Evolutionary conservation across 2,329 filamentous ascomycete species (phyloP).

Genomic region (Ophiostoma tasmaniense): DNA sequence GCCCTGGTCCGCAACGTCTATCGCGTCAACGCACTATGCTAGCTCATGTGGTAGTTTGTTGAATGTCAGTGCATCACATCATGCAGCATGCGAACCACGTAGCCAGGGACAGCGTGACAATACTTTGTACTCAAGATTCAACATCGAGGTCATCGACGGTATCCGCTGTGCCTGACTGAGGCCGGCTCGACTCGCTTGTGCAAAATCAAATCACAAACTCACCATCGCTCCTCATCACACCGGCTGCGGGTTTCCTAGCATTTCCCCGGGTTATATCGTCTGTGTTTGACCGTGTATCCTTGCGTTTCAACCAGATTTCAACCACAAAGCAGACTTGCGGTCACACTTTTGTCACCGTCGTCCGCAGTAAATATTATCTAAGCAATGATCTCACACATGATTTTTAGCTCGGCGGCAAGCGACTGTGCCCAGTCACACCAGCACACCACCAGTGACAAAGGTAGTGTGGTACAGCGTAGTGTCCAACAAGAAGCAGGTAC

Average conservation of each 20-base stretch:
- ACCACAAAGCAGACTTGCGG: neutral
- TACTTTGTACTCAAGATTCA: too few species aligned
- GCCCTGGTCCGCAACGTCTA: neutral
- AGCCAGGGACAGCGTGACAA: neutral
- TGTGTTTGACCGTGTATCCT: neutral
- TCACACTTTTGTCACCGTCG: too few species aligned
- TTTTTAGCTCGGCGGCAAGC: neutral
- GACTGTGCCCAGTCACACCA: neutral
- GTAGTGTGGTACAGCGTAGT: neutral
- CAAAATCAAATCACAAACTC: neutral
- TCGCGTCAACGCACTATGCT: neutral
- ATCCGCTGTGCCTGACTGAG: neutral
- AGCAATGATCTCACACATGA: neutral
- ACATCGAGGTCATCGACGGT: neutral
- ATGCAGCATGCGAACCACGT: neutral
- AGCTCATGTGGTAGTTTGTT: neutral
- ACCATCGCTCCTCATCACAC: neutral
- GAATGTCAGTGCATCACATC: neutral
- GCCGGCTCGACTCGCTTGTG: neutral
- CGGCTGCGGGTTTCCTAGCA: neutral
- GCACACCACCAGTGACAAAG: neutral
- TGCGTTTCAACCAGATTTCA: too few species aligned
- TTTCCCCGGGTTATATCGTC: neutral
- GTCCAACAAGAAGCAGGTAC: constrained; percentile 1
- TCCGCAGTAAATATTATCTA: neutral